These are phyloP conservation scores for Metschnikowia dekortorum DNA, from an alignment of 805 yeast genomes.

Conservation along the genomic window DNA sequence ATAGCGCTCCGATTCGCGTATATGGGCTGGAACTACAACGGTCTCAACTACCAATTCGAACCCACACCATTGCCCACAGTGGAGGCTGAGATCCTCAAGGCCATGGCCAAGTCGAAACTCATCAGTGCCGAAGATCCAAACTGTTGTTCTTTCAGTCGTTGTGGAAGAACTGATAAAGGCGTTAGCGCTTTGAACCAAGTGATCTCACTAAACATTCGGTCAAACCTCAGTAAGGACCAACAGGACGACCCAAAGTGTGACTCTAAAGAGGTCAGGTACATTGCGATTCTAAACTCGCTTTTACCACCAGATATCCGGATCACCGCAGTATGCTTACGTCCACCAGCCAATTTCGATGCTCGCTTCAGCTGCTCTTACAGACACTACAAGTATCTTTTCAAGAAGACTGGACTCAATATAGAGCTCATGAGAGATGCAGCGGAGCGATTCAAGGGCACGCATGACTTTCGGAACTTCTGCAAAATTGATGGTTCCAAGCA, in stretches of 20 bases:
- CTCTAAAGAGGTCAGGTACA: slow-evolving; percentile 66
- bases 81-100: slow-evolving; percentile 70
- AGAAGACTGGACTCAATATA: slow-evolving; percentile 52
- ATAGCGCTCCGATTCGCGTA: slow-evolving; percentile 84
- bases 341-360: slow-evolving; percentile 83
- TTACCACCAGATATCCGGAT: slow-evolving; percentile 79
- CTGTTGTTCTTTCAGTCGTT: slow-evolving; percentile 73
- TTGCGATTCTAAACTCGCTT: slow-evolving; percentile 66
- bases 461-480: slow-evolving; percentile 93
- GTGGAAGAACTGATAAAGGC: slow-evolving; percentile 96
- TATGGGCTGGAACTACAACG: slow-evolving; percentile 92
- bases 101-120: slow-evolving; percentile 61
- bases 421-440: slow-evolving; percentile 70
- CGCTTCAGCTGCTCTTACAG: slow-evolving; percentile 84
- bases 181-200: slow-evolving; percentile 97
- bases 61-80: slow-evolving; percentile 81
- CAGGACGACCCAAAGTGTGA: slow-evolving; percentile 58
- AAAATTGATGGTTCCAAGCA: slow-evolving; percentile 93
- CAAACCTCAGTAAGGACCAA: slow-evolving; percentile 58
- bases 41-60: slow-evolving; percentile 77
- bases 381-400: slow-evolving; percentile 81
- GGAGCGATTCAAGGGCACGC: slow-evolving; percentile 56
- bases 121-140: slow-evolving; percentile 56
- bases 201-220: slow-evolving; percentile 71
- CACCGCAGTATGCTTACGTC: slow-evolving; percentile 78